phyloP scores from a whole-genome alignment of 768 basidiomycete species.

The Tylopilus rubrobrunneus region DNA sequence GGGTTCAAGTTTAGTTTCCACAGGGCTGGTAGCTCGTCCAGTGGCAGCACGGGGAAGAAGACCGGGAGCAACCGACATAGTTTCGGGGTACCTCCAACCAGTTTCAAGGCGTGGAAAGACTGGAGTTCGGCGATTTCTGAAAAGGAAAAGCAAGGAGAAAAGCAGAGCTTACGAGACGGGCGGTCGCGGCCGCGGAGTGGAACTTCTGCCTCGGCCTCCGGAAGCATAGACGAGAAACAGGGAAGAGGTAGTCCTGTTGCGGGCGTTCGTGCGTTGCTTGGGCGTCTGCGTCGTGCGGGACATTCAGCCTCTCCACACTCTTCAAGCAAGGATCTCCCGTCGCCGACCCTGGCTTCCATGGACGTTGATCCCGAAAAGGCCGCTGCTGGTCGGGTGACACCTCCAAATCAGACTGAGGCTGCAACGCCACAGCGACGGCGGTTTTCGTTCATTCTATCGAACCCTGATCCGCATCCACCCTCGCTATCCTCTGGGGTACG shows the following conservation, averaged over 20 bases:
- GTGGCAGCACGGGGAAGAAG: constrained; percentile 16
- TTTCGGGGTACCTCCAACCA: constrained; percentile 27
- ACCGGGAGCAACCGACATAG: constrained; percentile 4
- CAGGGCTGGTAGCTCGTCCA: constrained; percentile 18
- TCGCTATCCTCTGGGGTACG: constrained; percentile 15
- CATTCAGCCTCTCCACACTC: constrained; percentile 29
- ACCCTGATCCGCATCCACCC: constrained; percentile 26
- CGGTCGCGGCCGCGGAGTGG: constrained; percentile 13
- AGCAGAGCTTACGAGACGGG: constrained; percentile 6
- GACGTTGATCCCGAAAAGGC: constrained; percentile 17
- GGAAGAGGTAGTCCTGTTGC: constrained; percentile 18
- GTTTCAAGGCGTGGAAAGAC: constrained; percentile 26
- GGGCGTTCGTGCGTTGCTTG: constrained; percentile 28
- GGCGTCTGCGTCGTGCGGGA: constrained; percentile 23
- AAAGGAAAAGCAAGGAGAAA: constrained; percentile 19
- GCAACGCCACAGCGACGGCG: constrained; percentile 19
- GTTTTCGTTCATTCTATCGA: constrained; percentile 31
- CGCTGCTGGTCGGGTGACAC: constrained; percentile 6
- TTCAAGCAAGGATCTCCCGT: constrained; percentile 20
- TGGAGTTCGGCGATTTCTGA: constrained; percentile 11
- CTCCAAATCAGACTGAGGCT: constrained; percentile 11
- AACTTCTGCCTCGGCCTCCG: constrained; percentile 13
- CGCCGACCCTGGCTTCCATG: constrained; percentile 3
- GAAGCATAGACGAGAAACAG: constrained; percentile 22
- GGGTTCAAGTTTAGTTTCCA: constrained; percentile 19